Evolutionary conservation across 2,329 filamentous ascomycete genomes (phyloP).

Genomic region (Pseudogymnoascus sp.): DNA sequence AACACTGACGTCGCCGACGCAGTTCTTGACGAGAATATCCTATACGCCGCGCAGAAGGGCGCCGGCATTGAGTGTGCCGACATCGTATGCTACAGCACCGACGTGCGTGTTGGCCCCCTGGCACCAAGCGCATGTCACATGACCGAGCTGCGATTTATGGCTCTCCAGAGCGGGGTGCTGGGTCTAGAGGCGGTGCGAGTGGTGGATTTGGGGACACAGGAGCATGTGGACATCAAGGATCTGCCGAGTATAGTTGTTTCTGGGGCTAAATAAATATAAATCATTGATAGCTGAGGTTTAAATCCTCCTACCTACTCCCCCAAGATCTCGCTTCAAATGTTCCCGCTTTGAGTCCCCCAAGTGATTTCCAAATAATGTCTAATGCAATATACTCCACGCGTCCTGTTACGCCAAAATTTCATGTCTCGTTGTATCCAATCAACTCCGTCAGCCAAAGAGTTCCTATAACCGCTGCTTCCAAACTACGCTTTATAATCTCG

Average conservation of each 20-base stretch:
- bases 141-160: constrained; percentile 62
- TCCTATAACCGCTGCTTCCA: not conserved
- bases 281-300: constrained; percentile 5
- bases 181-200: constrained; percentile 65
- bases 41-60: constrained; percentile 62
- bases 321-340: constrained; percentile 4
- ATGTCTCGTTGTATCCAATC: not conserved
- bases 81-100: constrained; percentile 65
- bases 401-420: not conserved
- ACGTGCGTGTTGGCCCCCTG: constrained; percentile 64
- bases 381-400: not conserved
- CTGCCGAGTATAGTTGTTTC: constrained; percentile 57
- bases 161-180: constrained; percentile 54
- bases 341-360: not conserved
- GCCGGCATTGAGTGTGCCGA: constrained; percentile 55
- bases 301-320: constrained; percentile 2
- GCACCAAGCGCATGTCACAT: constrained; percentile 65
- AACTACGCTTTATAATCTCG: not conserved
- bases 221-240: constrained; percentile 69
- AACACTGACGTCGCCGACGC: constrained; percentile 47
- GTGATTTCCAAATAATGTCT: constrained; percentile 1
- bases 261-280: constrained; percentile 5
- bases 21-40: constrained; percentile 60
- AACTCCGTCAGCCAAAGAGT: constrained; percentile 1
- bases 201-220: constrained; percentile 63